Conservation (phyloP, 75 land plant species). For the Picea sitchensis region DNA sequence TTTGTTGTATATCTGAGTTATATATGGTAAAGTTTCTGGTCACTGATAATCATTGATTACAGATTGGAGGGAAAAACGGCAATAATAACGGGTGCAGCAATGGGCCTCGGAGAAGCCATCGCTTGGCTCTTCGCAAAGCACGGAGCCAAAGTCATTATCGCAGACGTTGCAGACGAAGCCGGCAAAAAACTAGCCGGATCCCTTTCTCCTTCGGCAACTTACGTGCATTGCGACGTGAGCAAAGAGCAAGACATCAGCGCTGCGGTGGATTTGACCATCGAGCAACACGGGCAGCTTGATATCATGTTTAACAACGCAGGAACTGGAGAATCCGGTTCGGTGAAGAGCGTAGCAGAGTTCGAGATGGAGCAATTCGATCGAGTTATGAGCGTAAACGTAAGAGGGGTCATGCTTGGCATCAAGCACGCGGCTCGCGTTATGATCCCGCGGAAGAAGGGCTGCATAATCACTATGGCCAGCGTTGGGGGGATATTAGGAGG, state of each 20-base stretch:
- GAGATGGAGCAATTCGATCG: conserved; percentile 2
- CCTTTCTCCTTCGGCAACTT: conserved; percentile 6
- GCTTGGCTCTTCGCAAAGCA: conserved; percentile 9
- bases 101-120: conserved; percentile 24
- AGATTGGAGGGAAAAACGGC: conserved; percentile 27
- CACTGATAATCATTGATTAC: background rate
- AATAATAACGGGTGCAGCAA: conserved; percentile 33
- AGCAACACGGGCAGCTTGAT: conserved; percentile 28
- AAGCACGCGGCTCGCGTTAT: conserved; percentile 26
- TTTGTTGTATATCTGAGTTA: no score
- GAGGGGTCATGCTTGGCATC: conserved; percentile 18
- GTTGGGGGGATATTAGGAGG: background rate
- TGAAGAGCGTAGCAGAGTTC: background rate
- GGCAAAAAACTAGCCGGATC: conserved; percentile 18
- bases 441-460: conserved; percentile 7
- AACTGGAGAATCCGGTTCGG: conserved; percentile 5
- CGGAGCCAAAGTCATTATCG: conserved; percentile 25
- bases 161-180: conserved; percentile 27
- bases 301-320: conserved; percentile 54
- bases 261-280: conserved; percentile 24
- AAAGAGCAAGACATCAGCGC: conserved; percentile 26
- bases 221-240: conserved; percentile 43
- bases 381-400: conserved; percentile 22
- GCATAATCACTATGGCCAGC: conserved; percentile 1
- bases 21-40: no score